Base-by-base conservation (phyloP, 164 flowering plant genomes). In the Platanus orientalis region DNA sequence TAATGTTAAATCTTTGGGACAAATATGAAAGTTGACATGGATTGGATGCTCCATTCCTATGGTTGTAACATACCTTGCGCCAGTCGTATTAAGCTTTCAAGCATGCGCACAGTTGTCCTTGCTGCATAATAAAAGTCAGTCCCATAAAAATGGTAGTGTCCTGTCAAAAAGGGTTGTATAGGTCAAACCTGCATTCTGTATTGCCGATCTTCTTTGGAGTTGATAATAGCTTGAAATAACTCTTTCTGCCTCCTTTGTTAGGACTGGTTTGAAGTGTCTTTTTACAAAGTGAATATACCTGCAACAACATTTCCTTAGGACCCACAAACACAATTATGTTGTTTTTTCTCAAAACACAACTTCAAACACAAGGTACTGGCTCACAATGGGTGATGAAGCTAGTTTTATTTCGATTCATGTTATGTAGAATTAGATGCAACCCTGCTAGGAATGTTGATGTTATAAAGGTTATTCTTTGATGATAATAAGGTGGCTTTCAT, bases 81-180 rank as follows among this genome's bases (percentile, higher is more conserved):
- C 44, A 94, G 73, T 60, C 97, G 84, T 56, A 94, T 91, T 78
- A 94, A 79, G 72, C 96, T 91, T 73, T 91, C 99, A 68, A 94
- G 85, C 99, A 94, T 91, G 44, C 99, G 86, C 60, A 94, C 90
- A 29, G 97, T 94, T 65, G 95, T 94, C 66, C 99, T 86, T 63
- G 99, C 96, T 89, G 90, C 79, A 71, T 40, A 39, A 51, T 69
- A 12, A 28, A 19, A 24, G 20, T 4, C 24, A 32, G 53, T 20
- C 44, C 44, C 53, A 57, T 17, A 36, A 64, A 67, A 26, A 30
- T n/a, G 17, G 49, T 1, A 58, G 10, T 11, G 20, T 26, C 21
- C 47, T 25, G 51, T 55, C 6, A 49, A 17, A 42, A 14, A 45
- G 23, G 32, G 28, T 30, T 44, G 7, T 20, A 24, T 24, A 64